Percentiles rank a stretch among this genome's conserved stretches.
These are phyloP conservation scores for Penicillium crustosum DNA, from an alignment of 2,329 filamentous ascomycete genomes.

Conservation along the genomic window DNA sequence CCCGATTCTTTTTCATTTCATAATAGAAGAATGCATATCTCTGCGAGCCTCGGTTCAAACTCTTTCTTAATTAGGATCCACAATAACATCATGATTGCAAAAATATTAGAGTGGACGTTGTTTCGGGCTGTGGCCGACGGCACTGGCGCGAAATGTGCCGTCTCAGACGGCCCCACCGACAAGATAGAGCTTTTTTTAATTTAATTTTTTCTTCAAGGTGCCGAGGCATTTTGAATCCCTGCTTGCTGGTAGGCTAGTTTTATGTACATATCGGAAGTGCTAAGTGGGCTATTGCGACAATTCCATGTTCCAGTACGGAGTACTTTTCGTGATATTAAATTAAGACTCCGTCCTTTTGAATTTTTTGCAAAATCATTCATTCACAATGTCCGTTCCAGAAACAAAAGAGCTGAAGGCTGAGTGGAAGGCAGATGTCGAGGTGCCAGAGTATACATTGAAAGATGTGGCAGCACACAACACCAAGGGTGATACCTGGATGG, in stretches of 20 bases:
- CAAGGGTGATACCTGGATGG: conserved; percentile 54
- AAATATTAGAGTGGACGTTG: background rate
- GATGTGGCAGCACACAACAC: conserved; percentile 53
- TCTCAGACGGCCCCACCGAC: background rate
- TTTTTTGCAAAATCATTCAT: background rate
- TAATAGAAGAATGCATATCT: background rate
- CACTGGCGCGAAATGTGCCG: background rate
- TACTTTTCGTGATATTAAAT: background rate
- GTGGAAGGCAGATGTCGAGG: conserved; percentile 15
- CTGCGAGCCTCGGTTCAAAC: conserved; percentile 15
- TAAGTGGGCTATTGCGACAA: background rate
- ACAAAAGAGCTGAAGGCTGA: conserved; percentile 17
- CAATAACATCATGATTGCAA: background rate
- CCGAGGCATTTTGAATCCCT: conserved; percentile 1
- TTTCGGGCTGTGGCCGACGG: background rate
- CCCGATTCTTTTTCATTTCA: background rate
- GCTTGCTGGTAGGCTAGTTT: background rate
- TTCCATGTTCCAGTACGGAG: background rate
- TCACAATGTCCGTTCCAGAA: conserved; percentile 14
- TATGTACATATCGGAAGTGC: background rate
- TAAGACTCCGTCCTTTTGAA: background rate
- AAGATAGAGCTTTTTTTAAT: background rate
- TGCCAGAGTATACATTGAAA: conserved; percentile 27
- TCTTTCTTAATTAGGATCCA: conserved; percentile 6
- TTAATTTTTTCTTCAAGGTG: background rate